Evolutionary conservation across 106 monocot genomes (phyloP).

Genomic region (Dendrobium chrysotoxum): DNA sequence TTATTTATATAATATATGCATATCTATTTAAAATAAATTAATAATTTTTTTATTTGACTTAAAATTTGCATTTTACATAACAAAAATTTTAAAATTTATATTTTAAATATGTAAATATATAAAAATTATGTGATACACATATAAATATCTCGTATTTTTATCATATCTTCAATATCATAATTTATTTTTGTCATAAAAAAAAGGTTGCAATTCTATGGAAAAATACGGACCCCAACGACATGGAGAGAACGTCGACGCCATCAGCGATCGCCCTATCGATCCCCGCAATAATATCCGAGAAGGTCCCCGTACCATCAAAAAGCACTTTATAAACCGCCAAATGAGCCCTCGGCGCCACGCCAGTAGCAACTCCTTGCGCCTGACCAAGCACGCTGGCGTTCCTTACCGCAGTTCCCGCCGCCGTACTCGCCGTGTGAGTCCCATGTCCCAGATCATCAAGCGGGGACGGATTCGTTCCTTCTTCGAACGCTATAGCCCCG

Average conservation of each 20-base stretch:
- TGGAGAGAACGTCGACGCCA: constrained; percentile 28
- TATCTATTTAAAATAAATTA: too few species aligned
- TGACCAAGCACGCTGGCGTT: constrained; percentile 26
- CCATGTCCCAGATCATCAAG: constrained; percentile 38
- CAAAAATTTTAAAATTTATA: too few species aligned
- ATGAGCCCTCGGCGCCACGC: constrained; percentile 36
- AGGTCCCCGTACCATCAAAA: background rate
- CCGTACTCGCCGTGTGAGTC: constrained; percentile 45
- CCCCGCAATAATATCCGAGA: constrained; percentile 10
- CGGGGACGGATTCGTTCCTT: background rate
- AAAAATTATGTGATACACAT: too few species aligned
- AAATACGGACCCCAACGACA: constrained; percentile 12
- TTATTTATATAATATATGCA: too few species aligned
- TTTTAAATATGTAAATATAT: too few species aligned
- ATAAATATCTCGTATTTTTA: too few species aligned
- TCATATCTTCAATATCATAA: too few species aligned
- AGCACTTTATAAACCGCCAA: constrained; percentile 36
- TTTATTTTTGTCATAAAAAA: too few species aligned
- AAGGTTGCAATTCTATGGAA: too few species aligned
- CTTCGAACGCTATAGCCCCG: background rate
- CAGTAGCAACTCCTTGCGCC: constrained; percentile 25
- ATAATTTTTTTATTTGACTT: too few species aligned
- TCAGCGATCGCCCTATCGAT: constrained; percentile 28
- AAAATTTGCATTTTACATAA: too few species aligned
- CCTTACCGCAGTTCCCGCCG: constrained; percentile 18